Evolutionary conservation across 345 rosid genomes (phyloP).

Genomic region (Linum lewisii): DNA sequence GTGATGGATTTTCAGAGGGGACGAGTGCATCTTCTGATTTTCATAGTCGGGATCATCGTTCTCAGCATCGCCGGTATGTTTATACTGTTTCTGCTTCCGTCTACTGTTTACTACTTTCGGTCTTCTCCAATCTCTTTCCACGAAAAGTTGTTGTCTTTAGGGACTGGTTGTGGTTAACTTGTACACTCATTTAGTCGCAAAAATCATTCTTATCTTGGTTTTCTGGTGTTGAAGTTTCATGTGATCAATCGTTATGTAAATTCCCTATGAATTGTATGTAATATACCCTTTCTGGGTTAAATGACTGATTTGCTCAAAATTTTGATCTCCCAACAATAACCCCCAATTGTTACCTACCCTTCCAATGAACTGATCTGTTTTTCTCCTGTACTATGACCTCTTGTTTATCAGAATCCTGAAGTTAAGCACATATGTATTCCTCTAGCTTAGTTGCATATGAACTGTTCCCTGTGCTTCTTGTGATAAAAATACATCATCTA

Average conservation of each 20-base stretch:
- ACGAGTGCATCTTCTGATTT: slow-evolving; percentile 39
- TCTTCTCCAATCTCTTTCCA: neutral
- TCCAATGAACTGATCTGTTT: neutral
- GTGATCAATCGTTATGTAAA: no score
- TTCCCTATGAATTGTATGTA: neutral
- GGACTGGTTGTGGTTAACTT: slow-evolving; percentile 1
- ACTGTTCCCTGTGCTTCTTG: neutral
- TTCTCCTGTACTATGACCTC: neutral
- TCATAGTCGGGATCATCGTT: slow-evolving; percentile 40
- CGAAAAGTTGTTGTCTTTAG: neutral
- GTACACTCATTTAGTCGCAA: neutral
- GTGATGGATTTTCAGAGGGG: slow-evolving; percentile 52
- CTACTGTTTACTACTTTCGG: neutral
- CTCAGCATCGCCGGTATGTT: slow-evolving; percentile 65
- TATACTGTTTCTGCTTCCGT: neutral
- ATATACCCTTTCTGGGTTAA: neutral
- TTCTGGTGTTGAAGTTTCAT: neutral
- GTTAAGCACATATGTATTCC: neutral
- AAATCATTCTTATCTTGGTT: neutral
- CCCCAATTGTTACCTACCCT: no score
- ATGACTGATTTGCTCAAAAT: neutral
- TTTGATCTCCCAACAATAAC: neutral
- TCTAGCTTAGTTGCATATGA: neutral
- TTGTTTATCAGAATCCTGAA: neutral
- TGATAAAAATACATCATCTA: neutral